Conservation (phyloP, 371 early-diverging fungal genomes). For the Actinomortierella ambigua region DNA sequence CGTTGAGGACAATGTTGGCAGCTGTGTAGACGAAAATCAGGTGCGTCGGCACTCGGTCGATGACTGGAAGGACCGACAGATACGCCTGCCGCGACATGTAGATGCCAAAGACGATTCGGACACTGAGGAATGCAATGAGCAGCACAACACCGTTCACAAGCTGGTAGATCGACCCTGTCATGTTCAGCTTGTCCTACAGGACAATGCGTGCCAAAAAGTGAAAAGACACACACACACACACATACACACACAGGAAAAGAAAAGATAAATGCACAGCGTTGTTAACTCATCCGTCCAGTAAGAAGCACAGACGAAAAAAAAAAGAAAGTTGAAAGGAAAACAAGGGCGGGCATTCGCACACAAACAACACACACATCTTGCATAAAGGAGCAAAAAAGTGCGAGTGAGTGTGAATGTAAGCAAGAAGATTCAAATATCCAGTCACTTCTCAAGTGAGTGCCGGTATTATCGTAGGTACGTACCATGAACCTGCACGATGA, state of each 20-base stretch:
- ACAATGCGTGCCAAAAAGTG: background rate
- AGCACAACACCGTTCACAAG: constrained; percentile 81
- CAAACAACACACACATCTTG: no score
- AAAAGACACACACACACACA: no score
- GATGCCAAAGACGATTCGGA: constrained; percentile 83
- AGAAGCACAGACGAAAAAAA: background rate
- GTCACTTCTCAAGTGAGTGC: no score
- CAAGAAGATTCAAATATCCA: no score
- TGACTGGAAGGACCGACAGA: constrained; percentile 49
- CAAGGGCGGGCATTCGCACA: no score
- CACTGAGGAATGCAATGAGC: constrained; percentile 73
- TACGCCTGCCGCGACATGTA: constrained; percentile 70
- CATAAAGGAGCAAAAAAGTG: no score
- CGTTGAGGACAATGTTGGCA: constrained; percentile 68
- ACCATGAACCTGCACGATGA: constrained; percentile 11
- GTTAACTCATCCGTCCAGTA: background rate
- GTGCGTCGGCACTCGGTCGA: constrained; percentile 61
- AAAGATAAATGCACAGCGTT: background rate
- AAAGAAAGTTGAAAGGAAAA: background rate
- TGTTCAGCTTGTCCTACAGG: constrained; percentile 73
- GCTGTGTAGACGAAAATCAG: constrained; percentile 60
- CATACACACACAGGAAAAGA: no score
- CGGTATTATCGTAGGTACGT: background rate
- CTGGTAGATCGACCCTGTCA: constrained; percentile 79
- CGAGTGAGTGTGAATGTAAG: no score